Conservation (phyloP, 495 filamentous ascomycete species). For the Penicillium daleae region DNA sequence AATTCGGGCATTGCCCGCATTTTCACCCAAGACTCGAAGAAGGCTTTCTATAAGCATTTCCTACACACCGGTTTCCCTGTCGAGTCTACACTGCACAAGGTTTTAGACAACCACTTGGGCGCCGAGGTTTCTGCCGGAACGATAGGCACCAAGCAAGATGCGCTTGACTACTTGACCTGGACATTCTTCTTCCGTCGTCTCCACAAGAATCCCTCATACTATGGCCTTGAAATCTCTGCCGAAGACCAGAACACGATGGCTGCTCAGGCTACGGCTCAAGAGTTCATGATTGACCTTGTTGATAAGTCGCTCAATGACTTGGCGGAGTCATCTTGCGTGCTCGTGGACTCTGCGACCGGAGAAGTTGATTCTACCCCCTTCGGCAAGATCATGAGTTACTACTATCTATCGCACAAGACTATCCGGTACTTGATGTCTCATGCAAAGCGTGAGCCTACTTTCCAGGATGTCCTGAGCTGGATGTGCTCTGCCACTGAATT, state of each 20-base stretch:
- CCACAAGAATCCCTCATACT: constrained; percentile 98
- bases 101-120: constrained; percentile 94
- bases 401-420: constrained; percentile 96
- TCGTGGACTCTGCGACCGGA: constrained; percentile 75
- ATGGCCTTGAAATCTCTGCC: constrained; percentile 90
- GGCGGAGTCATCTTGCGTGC: constrained; percentile 78
- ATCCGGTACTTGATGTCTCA: constrained; percentile 79
- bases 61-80: constrained; percentile 97
- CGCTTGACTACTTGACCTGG: constrained; percentile 97
- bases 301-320: constrained; percentile 82
- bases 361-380: constrained; percentile 87
- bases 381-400: constrained; percentile 99
- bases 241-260: constrained; percentile 91
- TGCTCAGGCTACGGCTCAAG: constrained; percentile 82
- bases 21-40: constrained; percentile 96
- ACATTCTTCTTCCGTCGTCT: constrained; percentile 98
- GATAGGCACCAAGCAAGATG: constrained; percentile 91
- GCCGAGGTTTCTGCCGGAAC: constrained; percentile 95
- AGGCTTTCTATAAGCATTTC: constrained; percentile 99
- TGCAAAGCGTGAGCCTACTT: constrained; percentile 75
- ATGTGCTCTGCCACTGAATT: constrained; percentile 94
- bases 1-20: constrained; percentile 93
- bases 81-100: constrained; percentile 93
- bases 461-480: constrained; percentile 88
- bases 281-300: constrained; percentile 91